Base-by-base conservation (phyloP, 2,329 filamentous ascomycete species). In the Neofusicoccum kwambonambiense region DNA sequence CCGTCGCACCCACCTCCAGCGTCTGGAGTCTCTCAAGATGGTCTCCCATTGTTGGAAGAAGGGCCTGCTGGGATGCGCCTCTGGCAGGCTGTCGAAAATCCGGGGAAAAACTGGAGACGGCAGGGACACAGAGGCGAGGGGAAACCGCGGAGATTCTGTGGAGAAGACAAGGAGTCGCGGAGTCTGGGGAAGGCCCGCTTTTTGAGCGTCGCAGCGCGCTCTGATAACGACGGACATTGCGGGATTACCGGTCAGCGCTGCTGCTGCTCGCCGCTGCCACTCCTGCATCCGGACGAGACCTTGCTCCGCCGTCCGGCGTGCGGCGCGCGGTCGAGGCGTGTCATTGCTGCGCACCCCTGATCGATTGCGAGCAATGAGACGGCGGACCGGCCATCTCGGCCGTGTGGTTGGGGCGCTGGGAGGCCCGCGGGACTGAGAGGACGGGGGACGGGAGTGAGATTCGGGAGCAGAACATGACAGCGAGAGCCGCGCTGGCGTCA, bases 1-100 rank as follows among this genome's bases (percentile, higher is more conserved):
- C 84, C 3, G 83, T 84, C 1, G 83, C 78, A 65, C 84, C 84
- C 17, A 86, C 69, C 70, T 87, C 84, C 62, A 84, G 69, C 77
- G 76, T 58, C 76, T 81, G 66, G 5, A 72, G 60, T 35, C 70
- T 49, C n/a, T 71, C 64, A 4, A 73, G 65, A 42, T 67, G 47
- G 8, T 63, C 64, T n/a, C 44, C 45, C 62, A 57, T 64, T 17
- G 15, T 50, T 1, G 37, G 37, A 11, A 4, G 51, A 12, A 35
- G 27, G 31, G 39, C 4, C 6, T 39, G 57, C 11, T 8, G 9
- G 54, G 12, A 19, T 27, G 37, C 52, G 19, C 7, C 6, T 15
- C 17, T 7, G 19, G 13, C 12, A 3, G 37, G 4, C 15, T 17
- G n/a, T 37, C 19, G 34, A 8, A 15, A 35, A 44, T 31, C 17